A percentile compares a stretch with the other conserved stretches of the same genome.
phyloP scores from a whole-genome alignment of 495 filamentous ascomycete genomes.

The Podospora anserina region DNA sequence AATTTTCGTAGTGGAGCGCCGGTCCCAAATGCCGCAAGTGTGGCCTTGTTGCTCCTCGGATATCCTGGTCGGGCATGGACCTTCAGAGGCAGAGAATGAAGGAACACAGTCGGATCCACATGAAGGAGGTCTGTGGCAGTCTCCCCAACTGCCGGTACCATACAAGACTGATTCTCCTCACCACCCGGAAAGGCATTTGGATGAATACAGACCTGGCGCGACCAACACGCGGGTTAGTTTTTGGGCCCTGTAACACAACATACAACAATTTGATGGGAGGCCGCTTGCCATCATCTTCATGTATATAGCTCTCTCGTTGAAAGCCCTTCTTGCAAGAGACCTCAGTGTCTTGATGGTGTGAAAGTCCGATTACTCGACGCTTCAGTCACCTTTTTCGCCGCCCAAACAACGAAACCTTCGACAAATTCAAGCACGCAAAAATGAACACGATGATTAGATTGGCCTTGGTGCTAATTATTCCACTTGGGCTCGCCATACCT shows the following conservation, averaged over 20 bases:
- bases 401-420: background rate
- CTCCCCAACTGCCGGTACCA: background rate
- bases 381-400: background rate
- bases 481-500: slow-evolving; percentile 1
- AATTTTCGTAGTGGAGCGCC: background rate
- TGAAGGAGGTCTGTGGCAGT: background rate
- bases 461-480: background rate
- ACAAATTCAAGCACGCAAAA: too few relatives aligned
- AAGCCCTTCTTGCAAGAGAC: background rate
- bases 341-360: background rate
- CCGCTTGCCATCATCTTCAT: background rate
- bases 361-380: background rate
- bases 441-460: background rate
- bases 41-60: background rate
- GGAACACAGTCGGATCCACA: background rate
- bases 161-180: background rate
- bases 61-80: background rate
- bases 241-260: background rate
- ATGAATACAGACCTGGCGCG: background rate
- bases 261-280: background rate
- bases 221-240: background rate
- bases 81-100: background rate
- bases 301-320: background rate
- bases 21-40: background rate
- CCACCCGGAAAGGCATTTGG: background rate